phyloP scores from a whole-genome alignment of 805 yeast species.

The Pichia exigua region DNA sequence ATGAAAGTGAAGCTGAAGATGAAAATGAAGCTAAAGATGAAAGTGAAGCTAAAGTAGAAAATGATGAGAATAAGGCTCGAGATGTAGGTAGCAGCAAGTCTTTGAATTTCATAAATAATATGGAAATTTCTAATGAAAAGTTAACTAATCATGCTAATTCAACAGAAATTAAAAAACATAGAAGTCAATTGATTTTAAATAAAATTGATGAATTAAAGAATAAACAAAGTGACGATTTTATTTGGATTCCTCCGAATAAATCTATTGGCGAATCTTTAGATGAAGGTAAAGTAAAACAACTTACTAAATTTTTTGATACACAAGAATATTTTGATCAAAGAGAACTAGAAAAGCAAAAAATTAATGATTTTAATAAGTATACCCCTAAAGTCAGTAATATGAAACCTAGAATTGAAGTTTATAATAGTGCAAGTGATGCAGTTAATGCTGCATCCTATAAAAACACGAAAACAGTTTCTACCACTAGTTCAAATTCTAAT shows the following conservation, averaged over 20 bases:
- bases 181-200: constrained; percentile 11
- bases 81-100: too few relatives aligned
- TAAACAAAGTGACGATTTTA: constrained; percentile 7
- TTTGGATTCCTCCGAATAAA: constrained; percentile 17
- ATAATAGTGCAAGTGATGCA: constrained; percentile 81
- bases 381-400: constrained; percentile 70
- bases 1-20: constrained; percentile 5
- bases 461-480: neutral
- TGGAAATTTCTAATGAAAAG: constrained; percentile 2
- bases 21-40: constrained; percentile 6
- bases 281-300: constrained; percentile 47
- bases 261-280: constrained; percentile 16
- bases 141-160: neutral
- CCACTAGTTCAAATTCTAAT: neutral
- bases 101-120: too few relatives aligned
- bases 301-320: constrained; percentile 67
- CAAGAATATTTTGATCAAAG: constrained; percentile 83
- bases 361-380: constrained; percentile 47
- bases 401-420: constrained; percentile 85
- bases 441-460: constrained; percentile 30
- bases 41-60: neutral
- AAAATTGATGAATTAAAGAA: constrained; percentile 12
- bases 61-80: too few relatives aligned
- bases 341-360: constrained; percentile 59
- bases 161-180: constrained; percentile 14